Conservation (phyloP, 23 red algal species). For the Agarophyton chilense region DNA sequence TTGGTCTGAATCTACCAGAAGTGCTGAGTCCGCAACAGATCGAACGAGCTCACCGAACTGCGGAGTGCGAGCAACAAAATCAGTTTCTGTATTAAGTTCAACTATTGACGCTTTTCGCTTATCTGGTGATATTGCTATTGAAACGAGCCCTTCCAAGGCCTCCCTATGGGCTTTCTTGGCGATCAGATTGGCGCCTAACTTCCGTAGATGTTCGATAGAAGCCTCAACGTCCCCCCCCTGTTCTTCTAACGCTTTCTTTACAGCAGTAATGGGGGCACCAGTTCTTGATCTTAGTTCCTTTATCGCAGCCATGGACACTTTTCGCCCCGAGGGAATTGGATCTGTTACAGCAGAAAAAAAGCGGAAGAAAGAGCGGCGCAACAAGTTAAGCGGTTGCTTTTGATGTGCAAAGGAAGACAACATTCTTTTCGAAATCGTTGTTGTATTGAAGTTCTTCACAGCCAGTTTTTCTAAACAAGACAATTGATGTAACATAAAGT, state of each 20-base stretch:
- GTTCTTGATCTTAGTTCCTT: constrained; percentile 57
- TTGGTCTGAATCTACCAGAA: neutral
- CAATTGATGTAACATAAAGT: no score
- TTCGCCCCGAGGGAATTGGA: neutral
- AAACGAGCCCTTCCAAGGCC: constrained; percentile 52
- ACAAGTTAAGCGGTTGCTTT: neutral
- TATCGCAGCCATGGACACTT: constrained; percentile 49
- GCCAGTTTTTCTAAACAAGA: no score
- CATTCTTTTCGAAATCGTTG: neutral
- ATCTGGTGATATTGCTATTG: constrained; percentile 26
- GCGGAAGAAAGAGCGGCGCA: neutral
- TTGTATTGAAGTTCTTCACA: neutral
- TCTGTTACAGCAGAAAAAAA: neutral
- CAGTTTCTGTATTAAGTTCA: constrained; percentile 66
- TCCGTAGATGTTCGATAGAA: constrained; percentile 48
- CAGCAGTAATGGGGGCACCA: constrained; percentile 72
- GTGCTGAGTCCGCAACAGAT: constrained; percentile 27
- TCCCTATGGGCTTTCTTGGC: constrained; percentile 57
- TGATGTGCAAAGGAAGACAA: neutral
- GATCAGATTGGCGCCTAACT: constrained; percentile 48
- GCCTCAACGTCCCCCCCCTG: constrained; percentile 52
- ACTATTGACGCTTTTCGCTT: constrained; percentile 41
- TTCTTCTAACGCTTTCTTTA: constrained; percentile 71
- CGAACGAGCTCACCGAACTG: constrained; percentile 49
- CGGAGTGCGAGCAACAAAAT: constrained; percentile 78